A percentile compares a stretch with the other conserved stretches of the same genome.
These are phyloP conservation scores for Podospora australis DNA, from an alignment of 495 filamentous ascomycete species.

Conservation along the genomic window DNA sequence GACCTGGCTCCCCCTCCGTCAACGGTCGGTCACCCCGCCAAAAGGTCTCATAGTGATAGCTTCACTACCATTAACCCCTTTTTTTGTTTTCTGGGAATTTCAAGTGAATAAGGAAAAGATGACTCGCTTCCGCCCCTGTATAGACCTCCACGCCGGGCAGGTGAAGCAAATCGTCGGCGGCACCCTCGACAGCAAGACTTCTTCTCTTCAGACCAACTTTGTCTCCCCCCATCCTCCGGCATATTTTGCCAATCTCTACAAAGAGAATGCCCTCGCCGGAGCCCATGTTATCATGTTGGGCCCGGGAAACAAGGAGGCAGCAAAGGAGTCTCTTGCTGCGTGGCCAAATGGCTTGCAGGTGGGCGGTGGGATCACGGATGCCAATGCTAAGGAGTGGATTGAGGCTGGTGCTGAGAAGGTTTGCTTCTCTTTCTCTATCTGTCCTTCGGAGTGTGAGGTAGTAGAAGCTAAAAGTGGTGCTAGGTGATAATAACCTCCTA, in stretches of 20 bases:
- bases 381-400: constrained; percentile 82
- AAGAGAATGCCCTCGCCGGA: constrained; percentile 61
- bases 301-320: constrained; percentile 74
- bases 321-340: constrained; percentile 61
- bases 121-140: constrained; percentile 93
- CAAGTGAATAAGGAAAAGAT: constrained; percentile 45
- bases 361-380: constrained; percentile 82
- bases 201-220: constrained; percentile 80
- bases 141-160: constrained; percentile 89
- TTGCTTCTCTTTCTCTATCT: background rate
- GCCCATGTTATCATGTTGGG: constrained; percentile 96
- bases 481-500: constrained; percentile 81
- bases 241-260: constrained; percentile 76
- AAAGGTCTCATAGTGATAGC: too few relatives aligned
- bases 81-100: too few relatives aligned
- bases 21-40: constrained; percentile 3
- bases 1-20: constrained; percentile 11
- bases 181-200: constrained; percentile 62
- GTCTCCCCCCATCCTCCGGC: constrained; percentile 74
- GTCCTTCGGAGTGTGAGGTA: background rate
- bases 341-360: constrained; percentile 81
- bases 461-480: constrained; percentile 5
- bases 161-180: constrained; percentile 99
- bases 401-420: constrained; percentile 82
- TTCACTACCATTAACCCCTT: background rate